Base-by-base conservation (phyloP, 2,329 filamentous ascomycete species). In the Cadophora malorum region DNA sequence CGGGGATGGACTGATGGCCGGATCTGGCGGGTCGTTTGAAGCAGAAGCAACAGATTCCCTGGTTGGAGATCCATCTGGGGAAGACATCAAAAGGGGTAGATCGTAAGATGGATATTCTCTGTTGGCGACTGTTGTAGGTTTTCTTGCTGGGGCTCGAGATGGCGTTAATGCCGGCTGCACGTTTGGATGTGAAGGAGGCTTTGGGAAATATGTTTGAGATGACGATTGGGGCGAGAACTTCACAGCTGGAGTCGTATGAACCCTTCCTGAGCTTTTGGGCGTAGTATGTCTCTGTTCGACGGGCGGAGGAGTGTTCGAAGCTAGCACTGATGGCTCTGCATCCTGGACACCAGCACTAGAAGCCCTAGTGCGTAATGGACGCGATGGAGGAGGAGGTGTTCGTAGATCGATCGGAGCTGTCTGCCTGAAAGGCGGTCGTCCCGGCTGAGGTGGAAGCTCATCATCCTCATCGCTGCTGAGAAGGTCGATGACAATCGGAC, bases 401-500 rank as follows among this genome's bases (percentile, higher is more conserved):
- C 23, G n/a, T 5, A 49, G 45, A 19, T 49, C 45, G 12, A 49
- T 49, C 2, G 45, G 19, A 21, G 4, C 45, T 21, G n/a, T 21
- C 19, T 49, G 45, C 10, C 19, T 49, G 19, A 21, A 4, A 10
- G n/a, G 45, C 8, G 3, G 19, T 21, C 45, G 45, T 49, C 19
- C 6, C 8, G 19, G n/a, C 21, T 19, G 45, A 49, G 45, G n/a
- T 49, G 19, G 45, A 49, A 49, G 35, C 1, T 28, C 56, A 6
- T 45, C 56, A 58, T 58, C 33, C 1, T 59, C 56, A 59, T 55
- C 52, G 28, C 56, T 59, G 12, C 33, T 41, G 45, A 59, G 56
- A n/a, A 55, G 52, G 33, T 59, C 56, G n/a, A 59, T 23, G 21
- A 41, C 14, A 21, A 45, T 10, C 12, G 9, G n/a, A 59, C n/a